Conservation (phyloP, 2,329 filamentous ascomycete species). For the Diaporthe batatas region DNA sequence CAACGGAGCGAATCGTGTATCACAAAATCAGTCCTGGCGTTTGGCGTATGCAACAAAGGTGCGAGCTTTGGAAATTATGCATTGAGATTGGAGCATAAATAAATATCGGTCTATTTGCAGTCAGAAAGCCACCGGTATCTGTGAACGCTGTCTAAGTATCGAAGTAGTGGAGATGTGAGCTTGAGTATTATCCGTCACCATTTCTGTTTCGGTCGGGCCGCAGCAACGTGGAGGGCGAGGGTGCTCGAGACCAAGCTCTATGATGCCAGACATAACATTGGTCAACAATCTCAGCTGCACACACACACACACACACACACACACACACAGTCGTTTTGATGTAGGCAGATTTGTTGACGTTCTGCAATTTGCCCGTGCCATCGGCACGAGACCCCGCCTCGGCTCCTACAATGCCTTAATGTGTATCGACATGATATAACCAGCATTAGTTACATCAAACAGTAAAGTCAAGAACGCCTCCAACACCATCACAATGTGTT, state of each 20-base stretch:
- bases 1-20: background rate
- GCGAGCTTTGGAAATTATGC: background rate
- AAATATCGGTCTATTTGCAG: background rate
- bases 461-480: conserved; percentile 40
- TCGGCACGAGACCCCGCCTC: background rate
- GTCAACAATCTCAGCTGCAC: background rate
- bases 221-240: background rate
- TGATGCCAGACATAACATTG: background rate
- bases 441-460: conserved; percentile 29
- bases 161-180: background rate
- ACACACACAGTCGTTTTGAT: background rate
- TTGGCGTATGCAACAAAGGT: conserved; percentile 1
- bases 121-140: background rate
- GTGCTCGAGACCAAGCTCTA: background rate
- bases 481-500: conserved; percentile 39
- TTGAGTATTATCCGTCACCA: background rate
- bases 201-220: background rate
- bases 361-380: conserved; percentile 9
- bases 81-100: background rate
- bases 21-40: conserved; percentile 7
- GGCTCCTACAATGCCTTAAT: conserved; percentile 28
- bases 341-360: conserved; percentile 9
- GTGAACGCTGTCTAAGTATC: background rate
- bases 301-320: too few species aligned
- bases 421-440: conserved; percentile 39